Base-by-base conservation (phyloP, 192 early-diverging fungal genomes). In the Dimargaris xerosporica region DNA sequence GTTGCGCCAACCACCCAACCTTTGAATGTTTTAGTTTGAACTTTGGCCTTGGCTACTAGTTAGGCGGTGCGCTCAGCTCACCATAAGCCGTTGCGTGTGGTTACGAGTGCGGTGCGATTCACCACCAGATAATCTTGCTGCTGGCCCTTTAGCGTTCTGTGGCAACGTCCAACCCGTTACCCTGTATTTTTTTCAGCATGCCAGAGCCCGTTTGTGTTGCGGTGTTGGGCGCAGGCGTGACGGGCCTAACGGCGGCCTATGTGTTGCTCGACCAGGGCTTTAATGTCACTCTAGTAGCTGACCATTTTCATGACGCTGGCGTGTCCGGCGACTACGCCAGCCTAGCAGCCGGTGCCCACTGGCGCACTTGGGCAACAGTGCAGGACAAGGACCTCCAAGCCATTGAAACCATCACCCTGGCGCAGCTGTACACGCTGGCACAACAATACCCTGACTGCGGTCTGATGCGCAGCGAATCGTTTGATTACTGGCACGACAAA, bases 341-440 rank as follows among this genome's bases (percentile, higher is more conserved):
- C 3, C 75, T 76, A 13, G 69, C 74, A 64, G 83, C 83, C 0
- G 83, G 83, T 13, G 83, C 83, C 34, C 78, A 83, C 67, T 85
- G 83, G 83, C 77, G 81, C 25, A 72, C 77, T 3, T 79, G 69
- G 67, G 73, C 81, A 12, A 61, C 31, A 39, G 72, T 72, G 28
- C 52, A 71, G 23, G 74, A 83, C 65, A 48, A 44, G 16, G 3
- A 52, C 29, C 48, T 75, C 31, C 79, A 80, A 44, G 62, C 65
- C 15, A 66, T 65, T 45, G 73, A 75, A 64, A 64, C 63, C 0
- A 29, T 64, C 15, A 69, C 73, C 9, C 71, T 69, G 41, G 23
- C 44, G 26, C 54, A 48, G 13, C 62, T 75, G 69, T 48, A 65
- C 12, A 26, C 47, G 3, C 28, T 69, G 16, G 73, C 73, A 23